Evolutionary conservation across 768 basidiomycete genomes (phyloP), one percentile per base, ranked within the genome.

Genomic region (Fistulinella prunicolor): DNA sequence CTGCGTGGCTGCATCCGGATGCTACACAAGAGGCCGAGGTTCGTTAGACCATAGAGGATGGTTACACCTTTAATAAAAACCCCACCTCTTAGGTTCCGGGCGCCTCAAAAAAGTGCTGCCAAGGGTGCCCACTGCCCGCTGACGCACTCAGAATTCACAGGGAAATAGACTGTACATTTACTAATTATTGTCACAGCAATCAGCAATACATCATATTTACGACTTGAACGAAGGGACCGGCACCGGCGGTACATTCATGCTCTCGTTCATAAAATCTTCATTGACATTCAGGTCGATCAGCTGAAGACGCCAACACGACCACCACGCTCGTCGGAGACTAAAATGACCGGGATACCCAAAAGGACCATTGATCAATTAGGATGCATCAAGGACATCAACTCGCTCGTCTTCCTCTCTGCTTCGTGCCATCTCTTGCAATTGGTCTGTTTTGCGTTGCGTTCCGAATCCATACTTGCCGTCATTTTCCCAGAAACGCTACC

Each of bases 341-440:
- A 78, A n/a, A n/a, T n/a, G 79, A 85, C 83, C 58, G 72, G 67
- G 12, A 62, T 92, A 28, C 74, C 81, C 22, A 72, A 80, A 55
- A 81, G 77, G 59, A 74, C 88, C 13, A 87, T 99, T 35, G 95
- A 98, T 46, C 92, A 94, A 61, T 72, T 99, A 3, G 90, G 85
- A 0, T 86, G 83, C 44, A 77, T 97, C 54, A 84, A 84, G 53
- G 89, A 92, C 57, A 78, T 89, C n/a, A 86, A 91, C 58, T 87
- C 89, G 4, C 72, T 99, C 20, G 83, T 91, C 3, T 74, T 89
- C 5, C 77, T 98, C 4, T 88, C 90, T 21, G 94, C 94, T 92
- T 46, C 28, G 60, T 17, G 46, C n/a, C n/a, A n/a, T 50, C 77
- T 57, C 34, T 36, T 24, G 13, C n/a, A 26, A 16, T 13, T 36